phyloP scores from a whole-genome alignment of 176 grass and related monocot genomes.

The Oryza meridionalis region DNA sequence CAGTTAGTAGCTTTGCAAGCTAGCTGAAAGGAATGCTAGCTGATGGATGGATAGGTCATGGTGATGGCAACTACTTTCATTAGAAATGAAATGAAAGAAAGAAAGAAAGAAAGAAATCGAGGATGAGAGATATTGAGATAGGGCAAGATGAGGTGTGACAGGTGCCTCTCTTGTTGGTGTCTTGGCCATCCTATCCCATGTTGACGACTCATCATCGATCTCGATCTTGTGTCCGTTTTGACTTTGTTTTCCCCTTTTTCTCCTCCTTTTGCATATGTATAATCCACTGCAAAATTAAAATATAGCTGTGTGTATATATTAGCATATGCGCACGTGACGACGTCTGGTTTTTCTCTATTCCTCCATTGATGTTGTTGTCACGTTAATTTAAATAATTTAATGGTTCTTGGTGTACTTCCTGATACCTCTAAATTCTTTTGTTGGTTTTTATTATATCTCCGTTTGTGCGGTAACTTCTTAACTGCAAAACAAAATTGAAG shows the following conservation, averaged over 20 bases:
- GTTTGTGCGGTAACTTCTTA: no score
- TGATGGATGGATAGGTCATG: background rate
- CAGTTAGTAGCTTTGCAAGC: background rate
- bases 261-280: background rate
- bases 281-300: background rate
- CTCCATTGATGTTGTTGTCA: background rate
- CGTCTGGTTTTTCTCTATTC: background rate
- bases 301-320: background rate
- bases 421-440: no score
- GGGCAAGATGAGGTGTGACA: background rate
- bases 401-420: no score
- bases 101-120: background rate
- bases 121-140: background rate
- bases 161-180: background rate
- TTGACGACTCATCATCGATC: background rate
- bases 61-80: background rate
- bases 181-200: background rate
- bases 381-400: no score
- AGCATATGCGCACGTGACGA: background rate
- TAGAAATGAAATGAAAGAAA: background rate
- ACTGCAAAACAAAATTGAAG: no score
- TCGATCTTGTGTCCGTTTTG: background rate
- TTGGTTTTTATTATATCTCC: no score
- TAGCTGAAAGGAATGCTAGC: background rate
- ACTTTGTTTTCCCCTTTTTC: background rate